A percentile compares a stretch with the other conserved stretches of the same genome.
Evolutionary conservation across 2,329 filamentous ascomycete species (phyloP).

Genomic region (Fusarium camptoceras): DNA sequence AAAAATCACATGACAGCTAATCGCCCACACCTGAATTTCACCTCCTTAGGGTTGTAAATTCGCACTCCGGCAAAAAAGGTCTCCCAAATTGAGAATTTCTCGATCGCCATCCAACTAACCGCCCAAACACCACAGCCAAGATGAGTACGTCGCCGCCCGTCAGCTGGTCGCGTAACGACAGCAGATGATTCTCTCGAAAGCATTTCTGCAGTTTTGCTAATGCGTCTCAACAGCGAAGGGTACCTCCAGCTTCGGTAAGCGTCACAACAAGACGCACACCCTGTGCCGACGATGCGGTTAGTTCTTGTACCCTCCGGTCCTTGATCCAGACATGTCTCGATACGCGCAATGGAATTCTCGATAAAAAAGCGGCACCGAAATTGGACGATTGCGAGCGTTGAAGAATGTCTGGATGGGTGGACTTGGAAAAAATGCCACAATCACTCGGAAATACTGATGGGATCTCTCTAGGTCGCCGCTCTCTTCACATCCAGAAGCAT

Average conservation of each 20-base stretch:
- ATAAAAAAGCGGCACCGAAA: slow-evolving; percentile 19
- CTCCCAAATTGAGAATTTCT: slow-evolving; percentile 52
- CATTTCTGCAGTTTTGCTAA: slow-evolving; percentile 40
- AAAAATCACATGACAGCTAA: slow-evolving; percentile 47
- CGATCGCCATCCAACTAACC: slow-evolving; percentile 55
- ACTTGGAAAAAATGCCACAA: slow-evolving; percentile 4
- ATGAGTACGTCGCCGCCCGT: slow-evolving; percentile 63
- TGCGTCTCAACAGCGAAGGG: slow-evolving; percentile 62
- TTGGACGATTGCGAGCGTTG: slow-evolving; percentile 26
- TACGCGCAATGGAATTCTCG: slow-evolving; percentile 22
- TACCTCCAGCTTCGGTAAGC: slow-evolving; percentile 69
- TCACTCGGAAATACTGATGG: slow-evolving; percentile 43
- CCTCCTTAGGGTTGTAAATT: slow-evolving; percentile 52
- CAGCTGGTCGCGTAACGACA: slow-evolving; percentile 28
- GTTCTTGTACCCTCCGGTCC: slow-evolving; percentile 55
- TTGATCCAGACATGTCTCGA: slow-evolving; percentile 31
- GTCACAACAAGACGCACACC: slow-evolving; percentile 99
- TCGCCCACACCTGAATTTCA: slow-evolving; percentile 33
- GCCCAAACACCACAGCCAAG: slow-evolving; percentile 62
- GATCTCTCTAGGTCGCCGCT: slow-evolving; percentile 79
- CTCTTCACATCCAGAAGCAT: slow-evolving; percentile 99
- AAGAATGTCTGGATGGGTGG: slow-evolving; percentile 26
- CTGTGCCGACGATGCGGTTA: slow-evolving; percentile 98
- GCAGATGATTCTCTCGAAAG: slow-evolving; percentile 36
- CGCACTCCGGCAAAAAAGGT: slow-evolving; percentile 55